Evolutionary conservation across 2,329 filamentous ascomycete genomes (phyloP), one percentile per base, ranked within the genome.

Genomic region (Colletotrichum zoysiae): DNA sequence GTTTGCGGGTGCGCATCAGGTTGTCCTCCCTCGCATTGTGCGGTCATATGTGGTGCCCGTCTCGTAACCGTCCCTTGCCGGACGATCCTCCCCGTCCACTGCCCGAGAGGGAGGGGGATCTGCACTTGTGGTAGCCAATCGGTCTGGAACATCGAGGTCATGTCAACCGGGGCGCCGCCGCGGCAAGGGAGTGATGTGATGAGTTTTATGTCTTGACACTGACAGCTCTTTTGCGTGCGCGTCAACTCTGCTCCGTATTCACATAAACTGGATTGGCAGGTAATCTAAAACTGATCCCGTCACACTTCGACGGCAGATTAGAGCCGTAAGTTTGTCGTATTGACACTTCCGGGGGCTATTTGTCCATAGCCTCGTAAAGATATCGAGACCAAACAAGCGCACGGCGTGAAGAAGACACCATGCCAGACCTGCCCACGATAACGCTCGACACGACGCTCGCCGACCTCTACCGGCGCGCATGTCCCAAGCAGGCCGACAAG

Each of bases 361-460:
- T 2, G 3, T 7, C 33, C 14, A 14, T 6, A 8, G 14, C 14
- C 18, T 14, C 7, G 9, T 6, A n/a, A 35, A 14, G 23, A 18
- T 30, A 38, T 1, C 12, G 2, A 20, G 5, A 26, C 5, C 46
- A 40, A 44, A 2, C 40, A 44, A n/a, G n/a, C n/a, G n/a, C 50
- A 6, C 46, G 26, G 12, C 9, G 18, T 5, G 50, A n/a, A 20
- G 23, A 23, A 26, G 26, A 23, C 44, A 35, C 5, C 16, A 67
- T 67, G 65, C 38, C 60, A 9, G 67, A 73, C 30, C 74, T 80
- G n/a, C 81, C 81, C 7, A 77, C 71, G 1, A 75, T 82, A 55
- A 78, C 67, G 14, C 76, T 82, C 9, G 79, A 82, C 70, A 79
- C 76, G 1, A 82, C 81, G 18, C 75, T 82, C 40, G 74, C 78